Conservation (phyloP, 306 rosid species). For the Lagenaria siceraria region DNA sequence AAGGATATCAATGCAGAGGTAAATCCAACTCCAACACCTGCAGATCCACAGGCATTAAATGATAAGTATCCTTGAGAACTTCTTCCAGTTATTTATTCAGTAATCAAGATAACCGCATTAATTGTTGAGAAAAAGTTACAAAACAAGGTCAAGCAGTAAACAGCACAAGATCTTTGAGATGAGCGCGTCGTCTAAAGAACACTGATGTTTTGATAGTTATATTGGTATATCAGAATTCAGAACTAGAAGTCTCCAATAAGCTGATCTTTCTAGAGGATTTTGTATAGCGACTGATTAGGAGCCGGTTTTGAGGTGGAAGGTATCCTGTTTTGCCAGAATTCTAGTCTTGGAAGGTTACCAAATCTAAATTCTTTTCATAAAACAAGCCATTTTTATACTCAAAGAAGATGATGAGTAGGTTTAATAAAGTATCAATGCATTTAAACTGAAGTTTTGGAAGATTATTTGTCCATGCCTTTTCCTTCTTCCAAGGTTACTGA, state of each 20-base stretch:
- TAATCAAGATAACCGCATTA: neutral
- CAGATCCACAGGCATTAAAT: conserved; percentile 20
- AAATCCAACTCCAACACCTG: conserved; percentile 99
- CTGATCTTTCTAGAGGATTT: neutral
- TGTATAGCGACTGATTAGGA: neutral
- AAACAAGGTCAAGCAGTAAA: neutral
- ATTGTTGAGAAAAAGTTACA: neutral
- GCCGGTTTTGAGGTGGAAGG: neutral
- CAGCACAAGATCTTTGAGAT: neutral
- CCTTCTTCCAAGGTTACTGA: neutral
- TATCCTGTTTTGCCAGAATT: neutral
- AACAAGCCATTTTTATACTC: neutral
- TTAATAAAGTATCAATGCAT: neutral
- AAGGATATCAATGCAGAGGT: conserved; percentile 99
- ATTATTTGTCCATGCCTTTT: neutral
- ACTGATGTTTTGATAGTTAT: neutral
- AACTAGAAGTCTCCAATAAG: no score
- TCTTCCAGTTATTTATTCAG: neutral
- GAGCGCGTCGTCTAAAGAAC: neutral
- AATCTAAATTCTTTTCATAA: neutral
- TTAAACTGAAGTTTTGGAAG: neutral
- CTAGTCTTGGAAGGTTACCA: neutral
- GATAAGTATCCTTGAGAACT: conserved; percentile 14
- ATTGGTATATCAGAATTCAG: neutral
- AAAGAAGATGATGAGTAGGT: neutral